These are phyloP conservation scores for Saprolegnia diclina DNA, from an alignment of 352 stramenopile species.

Conservation along the genomic window DNA sequence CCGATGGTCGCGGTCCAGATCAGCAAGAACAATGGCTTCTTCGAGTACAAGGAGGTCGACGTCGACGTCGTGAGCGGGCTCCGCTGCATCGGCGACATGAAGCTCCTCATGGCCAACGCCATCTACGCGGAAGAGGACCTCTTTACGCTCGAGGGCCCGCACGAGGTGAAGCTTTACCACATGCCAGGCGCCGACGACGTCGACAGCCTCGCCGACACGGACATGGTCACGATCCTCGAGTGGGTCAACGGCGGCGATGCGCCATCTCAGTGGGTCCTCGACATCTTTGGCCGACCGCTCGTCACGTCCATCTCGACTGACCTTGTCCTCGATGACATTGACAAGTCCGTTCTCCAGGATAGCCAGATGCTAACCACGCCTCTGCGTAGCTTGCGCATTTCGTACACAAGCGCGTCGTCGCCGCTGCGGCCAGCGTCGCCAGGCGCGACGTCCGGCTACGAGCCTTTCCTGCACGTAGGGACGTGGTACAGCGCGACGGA, in stretches of 20 bases:
- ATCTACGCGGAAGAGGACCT: constrained; percentile 71
- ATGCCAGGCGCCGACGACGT: constrained; percentile 46
- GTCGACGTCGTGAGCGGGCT: constrained; percentile 30
- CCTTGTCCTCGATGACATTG: neutral
- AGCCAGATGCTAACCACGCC: constrained; percentile 38
- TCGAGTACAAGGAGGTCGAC: constrained; percentile 56
- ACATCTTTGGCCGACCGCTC: constrained; percentile 64
- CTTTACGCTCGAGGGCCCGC: constrained; percentile 48
- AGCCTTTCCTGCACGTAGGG: constrained; percentile 73
- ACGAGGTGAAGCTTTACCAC: constrained; percentile 57
- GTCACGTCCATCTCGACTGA: constrained; percentile 32
- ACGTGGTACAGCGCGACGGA: constrained; percentile 37
- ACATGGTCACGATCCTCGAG: neutral
- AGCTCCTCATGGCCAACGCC: constrained; percentile 48
- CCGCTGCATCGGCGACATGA: constrained; percentile 37
- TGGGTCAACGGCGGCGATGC: constrained; percentile 7
- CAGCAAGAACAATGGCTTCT: constrained; percentile 75
- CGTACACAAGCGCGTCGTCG: constrained; percentile 23
- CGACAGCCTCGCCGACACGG: constrained; percentile 24
- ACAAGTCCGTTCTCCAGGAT: constrained; percentile 35
- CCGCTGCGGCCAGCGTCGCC: constrained; percentile 23
- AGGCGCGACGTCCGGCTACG: constrained; percentile 22
- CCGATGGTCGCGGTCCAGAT: constrained; percentile 49
- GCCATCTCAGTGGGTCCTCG: constrained; percentile 61
- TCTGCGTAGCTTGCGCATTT: constrained; percentile 6